A percentile compares a stretch with the other conserved stretches of the same genome.
phyloP scores from a whole-genome alignment of 2,329 filamentous ascomycete genomes.

The Verticillium nonalfalfae region DNA sequence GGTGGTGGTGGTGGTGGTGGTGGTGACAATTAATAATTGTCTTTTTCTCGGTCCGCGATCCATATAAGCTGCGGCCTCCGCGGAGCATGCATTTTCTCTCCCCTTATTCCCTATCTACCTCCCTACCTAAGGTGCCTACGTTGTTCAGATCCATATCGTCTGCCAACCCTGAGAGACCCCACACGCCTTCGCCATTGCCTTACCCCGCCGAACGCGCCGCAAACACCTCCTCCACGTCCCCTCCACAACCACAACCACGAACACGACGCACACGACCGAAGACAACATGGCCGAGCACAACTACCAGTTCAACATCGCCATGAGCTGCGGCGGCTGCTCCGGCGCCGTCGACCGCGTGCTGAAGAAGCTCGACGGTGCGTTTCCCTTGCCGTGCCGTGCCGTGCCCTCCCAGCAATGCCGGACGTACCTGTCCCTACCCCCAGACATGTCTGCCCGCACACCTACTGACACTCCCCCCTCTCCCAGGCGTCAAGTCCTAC shows the following conservation, averaged over 20 bases:
- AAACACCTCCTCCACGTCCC: constrained; percentile 1
- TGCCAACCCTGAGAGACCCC: neutral
- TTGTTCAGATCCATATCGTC: too few relatives aligned
- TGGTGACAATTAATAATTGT: constrained; percentile 7
- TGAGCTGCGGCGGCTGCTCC: constrained; percentile 95
- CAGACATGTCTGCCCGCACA: neutral
- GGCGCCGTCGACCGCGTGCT: constrained; percentile 88
- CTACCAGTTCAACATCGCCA: constrained; percentile 92
- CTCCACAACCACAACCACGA: too few relatives aligned
- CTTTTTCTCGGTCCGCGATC: neutral
- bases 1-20: too few relatives aligned
- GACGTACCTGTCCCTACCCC: too few relatives aligned
- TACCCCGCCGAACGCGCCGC: constrained; percentile 7
- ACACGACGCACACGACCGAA: constrained; percentile 1
- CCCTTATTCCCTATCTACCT: too few relatives aligned
- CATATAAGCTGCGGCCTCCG: neutral
- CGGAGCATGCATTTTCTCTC: too few relatives aligned
- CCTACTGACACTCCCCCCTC: neutral
- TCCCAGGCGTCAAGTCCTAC: constrained; percentile 74
- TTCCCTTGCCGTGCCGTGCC: neutral
- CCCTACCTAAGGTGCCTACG: too few relatives aligned
- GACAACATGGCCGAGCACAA: constrained; percentile 70
- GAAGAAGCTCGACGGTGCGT: constrained; percentile 81
- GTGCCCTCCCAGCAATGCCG: too few relatives aligned
- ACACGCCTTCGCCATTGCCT: neutral